Evolutionary conservation across 768 basidiomycete genomes (phyloP), one percentile per base, ranked within the genome.

Genomic region (Scleroderma citrinum): DNA sequence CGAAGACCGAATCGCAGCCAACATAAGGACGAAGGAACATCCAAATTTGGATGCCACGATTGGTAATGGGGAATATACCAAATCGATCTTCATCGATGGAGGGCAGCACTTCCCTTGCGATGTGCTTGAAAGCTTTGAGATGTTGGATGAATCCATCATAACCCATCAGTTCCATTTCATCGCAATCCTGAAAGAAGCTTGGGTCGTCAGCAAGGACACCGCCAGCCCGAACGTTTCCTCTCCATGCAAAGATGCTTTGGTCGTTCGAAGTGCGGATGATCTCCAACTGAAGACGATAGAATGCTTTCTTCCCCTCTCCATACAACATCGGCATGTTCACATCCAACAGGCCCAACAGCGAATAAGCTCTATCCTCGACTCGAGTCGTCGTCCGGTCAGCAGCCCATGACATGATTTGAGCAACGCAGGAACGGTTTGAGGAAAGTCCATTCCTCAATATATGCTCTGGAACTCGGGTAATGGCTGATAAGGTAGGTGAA

Each of bases 211-310:
- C 36, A 16, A 37, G 36, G 36, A 37, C 16, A 7, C 36, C 16
- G 36, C 16, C 7, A 19, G n/a, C n/a, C 13, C 3, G 7, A 3
- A 12, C 36, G 2, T 37, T 16, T 16, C n/a, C 19, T 14, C 36
- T 7, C 41, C 41, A 43, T 10, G 41, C 41, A 43, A 43, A 43
- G n/a, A 43, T 43, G 41, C 41, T 43, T 43, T 42, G 40, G 40
- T 19, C 40, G 26, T 42, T 42, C 14, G 20, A n/a, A 7, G 7
- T 42, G 12, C n/a, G n/a, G n/a, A n/a, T n/a, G n/a, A n/a, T n/a
- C n/a, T n/a, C n/a, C n/a, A n/a, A n/a, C n/a, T n/a, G n/a, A n/a
- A n/a, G n/a, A n/a, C n/a, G n/a, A n/a, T n/a, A n/a, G n/a, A n/a
- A n/a, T n/a, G n/a, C n/a, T n/a, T n/a, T n/a, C n/a, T n/a, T n/a